These are phyloP conservation scores for Lindgomyces ingoldianus DNA, from an alignment of 495 filamentous ascomycete species.

Conservation along the genomic window DNA sequence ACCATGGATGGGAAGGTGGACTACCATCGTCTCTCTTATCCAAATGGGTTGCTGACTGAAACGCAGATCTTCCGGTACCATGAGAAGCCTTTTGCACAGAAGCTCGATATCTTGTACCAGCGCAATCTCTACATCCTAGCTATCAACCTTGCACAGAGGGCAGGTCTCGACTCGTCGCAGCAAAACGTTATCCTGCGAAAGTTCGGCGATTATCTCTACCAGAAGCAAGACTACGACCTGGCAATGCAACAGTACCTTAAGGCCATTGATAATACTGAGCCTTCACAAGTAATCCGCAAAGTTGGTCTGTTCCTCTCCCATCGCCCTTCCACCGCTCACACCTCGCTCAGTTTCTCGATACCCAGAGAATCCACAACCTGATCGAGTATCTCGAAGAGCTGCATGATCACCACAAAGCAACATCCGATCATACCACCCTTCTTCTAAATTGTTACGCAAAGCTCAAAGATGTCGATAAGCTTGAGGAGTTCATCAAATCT, in stretches of 20 bases:
- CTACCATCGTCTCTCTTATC: background rate
- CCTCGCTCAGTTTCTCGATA: conserved; percentile 75
- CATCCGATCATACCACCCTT: conserved; percentile 93
- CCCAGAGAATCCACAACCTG: conserved; percentile 92
- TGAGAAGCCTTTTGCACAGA: conserved; percentile 86
- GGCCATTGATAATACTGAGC: conserved; percentile 92
- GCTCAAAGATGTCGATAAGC: conserved; percentile 89
- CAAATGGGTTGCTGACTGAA: background rate
- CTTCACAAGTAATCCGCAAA: conserved; percentile 91
- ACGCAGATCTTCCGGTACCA: conserved; percentile 80
- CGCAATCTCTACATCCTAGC: conserved; percentile 89
- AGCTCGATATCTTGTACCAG: conserved; percentile 90
- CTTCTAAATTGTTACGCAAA: conserved; percentile 97
- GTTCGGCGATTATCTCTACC: conserved; percentile 95
- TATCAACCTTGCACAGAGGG: conserved; percentile 90
- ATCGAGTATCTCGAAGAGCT: conserved; percentile 97
- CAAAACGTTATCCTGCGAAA: conserved; percentile 89
- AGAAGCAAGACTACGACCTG: conserved; percentile 89
- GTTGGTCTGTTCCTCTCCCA: conserved; percentile 46
- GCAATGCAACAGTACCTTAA: conserved; percentile 98
- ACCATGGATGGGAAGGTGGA: conserved; percentile 85
- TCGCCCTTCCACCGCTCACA: conserved; percentile 28
- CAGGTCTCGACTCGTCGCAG: conserved; percentile 70
- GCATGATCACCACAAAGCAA: conserved; percentile 90
- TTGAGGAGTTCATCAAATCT: conserved; percentile 95